Conservation (phyloP, 768 basidiomycete genomes). For the Lentinula edodes region DNA sequence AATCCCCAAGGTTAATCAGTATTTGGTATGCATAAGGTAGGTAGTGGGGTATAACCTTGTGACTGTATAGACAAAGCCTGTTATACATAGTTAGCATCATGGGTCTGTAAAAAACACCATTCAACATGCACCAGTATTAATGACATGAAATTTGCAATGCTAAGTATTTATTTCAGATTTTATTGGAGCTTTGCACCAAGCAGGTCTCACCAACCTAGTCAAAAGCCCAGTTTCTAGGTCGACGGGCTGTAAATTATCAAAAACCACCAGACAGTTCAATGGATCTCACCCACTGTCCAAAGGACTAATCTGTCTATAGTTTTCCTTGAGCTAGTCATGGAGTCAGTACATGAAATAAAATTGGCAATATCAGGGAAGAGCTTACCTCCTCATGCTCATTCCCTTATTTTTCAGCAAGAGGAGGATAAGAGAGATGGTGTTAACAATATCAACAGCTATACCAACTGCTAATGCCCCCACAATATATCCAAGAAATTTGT, state of each 20-base stretch:
- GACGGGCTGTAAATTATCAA: no score
- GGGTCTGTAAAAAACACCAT: no score
- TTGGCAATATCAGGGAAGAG: no score
- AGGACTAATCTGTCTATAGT: neutral
- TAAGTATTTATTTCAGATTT: no score
- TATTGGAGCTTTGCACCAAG: no score
- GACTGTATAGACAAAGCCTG: no score
- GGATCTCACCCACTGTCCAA: neutral
- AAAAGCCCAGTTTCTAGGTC: no score
- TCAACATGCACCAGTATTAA: no score
- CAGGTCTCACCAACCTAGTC: no score
- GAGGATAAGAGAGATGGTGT: neutral
- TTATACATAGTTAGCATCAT: no score
- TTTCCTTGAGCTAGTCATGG: neutral
- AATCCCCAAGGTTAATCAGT: neutral
- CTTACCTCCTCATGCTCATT: neutral
- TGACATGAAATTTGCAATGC: no score
- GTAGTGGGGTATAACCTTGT: no score
- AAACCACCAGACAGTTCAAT: neutral
- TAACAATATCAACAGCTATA: neutral
- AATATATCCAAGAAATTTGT: neutral
- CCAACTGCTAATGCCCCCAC: neutral
- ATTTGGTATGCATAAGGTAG: neutral
- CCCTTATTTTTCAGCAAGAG: neutral
- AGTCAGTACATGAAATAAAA: neutral